Base-by-base conservation (phyloP, 2,329 filamentous ascomycete genomes). In the Teratosphaeria pseudoeucalypti region DNA sequence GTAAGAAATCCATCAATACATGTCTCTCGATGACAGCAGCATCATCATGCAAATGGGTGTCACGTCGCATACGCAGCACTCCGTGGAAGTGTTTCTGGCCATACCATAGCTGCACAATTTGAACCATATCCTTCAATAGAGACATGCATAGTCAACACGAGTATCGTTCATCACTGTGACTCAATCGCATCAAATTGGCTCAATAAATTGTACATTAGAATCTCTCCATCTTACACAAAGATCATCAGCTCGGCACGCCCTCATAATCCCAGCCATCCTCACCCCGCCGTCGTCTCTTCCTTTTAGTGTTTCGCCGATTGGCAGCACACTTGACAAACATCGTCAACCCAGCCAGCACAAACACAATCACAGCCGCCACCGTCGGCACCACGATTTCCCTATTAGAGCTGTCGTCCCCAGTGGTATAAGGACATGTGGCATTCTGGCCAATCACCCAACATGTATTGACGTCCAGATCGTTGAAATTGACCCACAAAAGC, bases 321-420 rank as follows among this genome's bases (percentile, higher is more conserved):
- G 82, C 79, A 62, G 83, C 84, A 67, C 82, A 85, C 67, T 87
- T 87, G 56, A 84, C 80, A 63, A 86, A 83, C 12, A 86, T 70
- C 0, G 83, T 86, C 67, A 86, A 68, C 0, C 78, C 80, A 0
- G 82, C 79, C n/a, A 85, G 71, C 19, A 86, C 74, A 55, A 85
- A 77, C 1, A 87, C 82, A 26, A 88, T 81, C 5, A 87, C 76
- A 5, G 81, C 82, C 1, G 83, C 84, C 26, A 87, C 79, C 0
- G 81, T 81, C 2, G 85, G 83, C 27, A 88, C 80, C 34, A 86
- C 72, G 9, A 88, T 79, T 9, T 78, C 74, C 32, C 76, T 72
- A 4, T 73, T 70, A 47, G 75, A 71, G 10, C 74, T 56, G 1
- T 56, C 52, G 1, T 52, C 65, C 3, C 11, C 6, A 19, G 57